Conservation (phyloP, 208 protist species). For the Perkinsela sp. region DNA sequence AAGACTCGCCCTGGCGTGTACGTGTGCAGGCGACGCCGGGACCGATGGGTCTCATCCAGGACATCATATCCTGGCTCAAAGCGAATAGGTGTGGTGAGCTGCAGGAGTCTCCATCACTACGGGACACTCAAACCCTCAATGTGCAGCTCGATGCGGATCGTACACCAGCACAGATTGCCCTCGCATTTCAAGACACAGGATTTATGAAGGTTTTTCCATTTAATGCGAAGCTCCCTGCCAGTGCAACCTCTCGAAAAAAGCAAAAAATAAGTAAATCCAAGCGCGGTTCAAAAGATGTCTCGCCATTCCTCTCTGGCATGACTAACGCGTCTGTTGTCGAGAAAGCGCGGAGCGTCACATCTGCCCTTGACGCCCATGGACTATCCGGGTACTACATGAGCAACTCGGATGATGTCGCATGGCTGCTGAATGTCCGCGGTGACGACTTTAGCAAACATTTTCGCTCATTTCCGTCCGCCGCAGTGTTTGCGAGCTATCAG, state of each 20-base stretch:
- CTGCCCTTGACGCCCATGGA: background rate
- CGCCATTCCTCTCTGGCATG: background rate
- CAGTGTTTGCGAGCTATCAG: background rate
- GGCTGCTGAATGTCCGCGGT: background rate
- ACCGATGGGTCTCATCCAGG: background rate
- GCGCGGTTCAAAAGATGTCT: background rate
- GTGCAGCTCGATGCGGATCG: background rate
- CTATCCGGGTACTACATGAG: background rate
- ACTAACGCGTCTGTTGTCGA: background rate
- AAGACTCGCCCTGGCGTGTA: background rate
- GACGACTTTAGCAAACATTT: background rate
- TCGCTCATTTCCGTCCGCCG: background rate
- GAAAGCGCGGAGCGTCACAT: background rate
- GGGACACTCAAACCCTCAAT: background rate
- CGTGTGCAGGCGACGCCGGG: background rate
- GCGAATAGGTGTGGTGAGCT: background rate
- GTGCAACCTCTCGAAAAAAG: background rate
- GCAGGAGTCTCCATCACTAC: background rate
- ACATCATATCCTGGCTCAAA: background rate
- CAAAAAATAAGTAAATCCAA: background rate
- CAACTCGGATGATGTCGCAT: background rate
- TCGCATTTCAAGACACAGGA: background rate
- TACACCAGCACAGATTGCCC: background rate
- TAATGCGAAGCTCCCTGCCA: background rate
- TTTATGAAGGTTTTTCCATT: background rate